Evolutionary conservation across 2,329 filamentous ascomycete genomes (phyloP).

Genomic region (Orbilia quercus): DNA sequence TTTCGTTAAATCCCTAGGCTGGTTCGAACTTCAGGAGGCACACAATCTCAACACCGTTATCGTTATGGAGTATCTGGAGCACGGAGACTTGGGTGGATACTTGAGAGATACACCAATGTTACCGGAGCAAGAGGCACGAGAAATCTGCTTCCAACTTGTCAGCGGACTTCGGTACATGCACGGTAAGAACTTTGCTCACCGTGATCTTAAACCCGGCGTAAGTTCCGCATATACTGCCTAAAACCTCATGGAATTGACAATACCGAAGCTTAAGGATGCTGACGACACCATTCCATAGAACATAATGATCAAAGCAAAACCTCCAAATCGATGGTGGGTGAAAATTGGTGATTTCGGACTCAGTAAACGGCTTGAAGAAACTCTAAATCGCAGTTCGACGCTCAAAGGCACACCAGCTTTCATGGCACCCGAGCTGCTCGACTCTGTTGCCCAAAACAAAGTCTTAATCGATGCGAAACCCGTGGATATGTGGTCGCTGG

Average conservation of each 20-base stretch:
- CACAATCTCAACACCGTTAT: constrained; percentile 49
- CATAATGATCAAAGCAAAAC: constrained; percentile 19
- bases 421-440: constrained; percentile 26
- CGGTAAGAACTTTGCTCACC: constrained; percentile 27
- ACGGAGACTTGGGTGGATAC: constrained; percentile 55
- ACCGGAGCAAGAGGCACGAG: constrained; percentile 11
- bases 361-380: constrained; percentile 47
- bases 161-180: constrained; percentile 33
- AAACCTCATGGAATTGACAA: not conserved
- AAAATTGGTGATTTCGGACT: constrained; percentile 57
- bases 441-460: constrained; percentile 7
- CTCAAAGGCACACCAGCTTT: constrained; percentile 25
- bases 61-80: constrained; percentile 59
- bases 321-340: constrained; percentile 44
- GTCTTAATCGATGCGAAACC: constrained; percentile 12
- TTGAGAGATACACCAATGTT: constrained; percentile 58
- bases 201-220: constrained; percentile 36
- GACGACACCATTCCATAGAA: constrained; percentile 15
- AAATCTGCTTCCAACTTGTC: constrained; percentile 23
- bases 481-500: constrained; percentile 18
- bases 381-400: constrained; percentile 8
- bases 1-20: constrained; percentile 57
- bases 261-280: not conserved
- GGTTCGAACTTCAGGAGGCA: constrained; percentile 48
- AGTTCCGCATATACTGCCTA: not conserved